phyloP scores from a whole-genome alignment of 139 green algal species.

The Prasinococcaceae sp. region DNA sequence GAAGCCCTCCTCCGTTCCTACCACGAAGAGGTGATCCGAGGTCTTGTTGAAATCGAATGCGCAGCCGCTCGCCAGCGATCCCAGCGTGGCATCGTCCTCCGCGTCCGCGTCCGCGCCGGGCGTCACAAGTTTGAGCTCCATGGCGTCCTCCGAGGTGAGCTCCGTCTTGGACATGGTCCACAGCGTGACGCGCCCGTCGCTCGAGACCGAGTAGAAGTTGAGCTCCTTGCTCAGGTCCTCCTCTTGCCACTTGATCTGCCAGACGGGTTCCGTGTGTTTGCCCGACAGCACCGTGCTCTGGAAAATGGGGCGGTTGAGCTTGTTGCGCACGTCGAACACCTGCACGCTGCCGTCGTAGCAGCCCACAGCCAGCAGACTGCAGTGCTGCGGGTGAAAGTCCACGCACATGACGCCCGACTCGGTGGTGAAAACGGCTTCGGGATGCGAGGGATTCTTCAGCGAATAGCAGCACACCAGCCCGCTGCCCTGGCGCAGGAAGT shows the following conservation, averaged over 20 bases:
- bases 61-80: conserved; percentile 37
- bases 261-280: conserved; percentile 79
- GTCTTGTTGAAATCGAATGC: conserved; percentile 80
- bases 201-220: conserved; percentile 40
- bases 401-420: conserved; percentile 70
- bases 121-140: conserved; percentile 24
- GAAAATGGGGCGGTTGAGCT: conserved; percentile 39
- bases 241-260: conserved; percentile 52
- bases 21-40: conserved; percentile 56
- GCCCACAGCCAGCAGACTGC: conserved; percentile 68
- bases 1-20: conserved; percentile 70
- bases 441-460: conserved; percentile 68
- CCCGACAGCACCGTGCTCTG: conserved; percentile 39
- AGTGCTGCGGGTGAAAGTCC: conserved; percentile 69
- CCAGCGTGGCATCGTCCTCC: conserved; percentile 21
- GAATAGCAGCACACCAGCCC: conserved; percentile 70
- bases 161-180: conserved; percentile 75
- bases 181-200: conserved; percentile 59
- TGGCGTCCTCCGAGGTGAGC: conserved; percentile 32
- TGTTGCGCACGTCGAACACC: conserved; percentile 42
- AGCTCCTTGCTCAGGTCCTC: conserved; percentile 36
- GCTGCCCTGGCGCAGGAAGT: conserved; percentile 49
- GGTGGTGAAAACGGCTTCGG: conserved; percentile 57
- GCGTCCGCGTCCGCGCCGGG: conserved; percentile 1
- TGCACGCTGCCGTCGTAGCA: conserved; percentile 64